These are phyloP conservation scores for Lolium perenne DNA, from an alignment of 176 grass and related monocot species.

Conservation along the genomic window DNA sequence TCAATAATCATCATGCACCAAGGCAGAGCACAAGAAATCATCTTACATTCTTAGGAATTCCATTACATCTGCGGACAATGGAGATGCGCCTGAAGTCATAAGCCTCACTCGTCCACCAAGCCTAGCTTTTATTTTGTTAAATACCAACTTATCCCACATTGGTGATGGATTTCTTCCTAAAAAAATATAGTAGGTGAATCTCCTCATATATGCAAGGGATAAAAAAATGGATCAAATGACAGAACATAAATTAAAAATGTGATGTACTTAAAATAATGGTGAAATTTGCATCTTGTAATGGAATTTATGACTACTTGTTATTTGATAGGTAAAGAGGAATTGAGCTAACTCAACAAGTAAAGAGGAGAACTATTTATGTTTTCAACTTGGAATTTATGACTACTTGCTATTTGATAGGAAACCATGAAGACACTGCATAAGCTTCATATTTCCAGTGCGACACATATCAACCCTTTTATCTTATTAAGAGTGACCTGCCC, in stretches of 20 bases:
- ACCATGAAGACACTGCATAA: constrained; percentile 15
- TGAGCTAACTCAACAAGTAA: neutral
- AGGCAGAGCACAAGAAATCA: constrained; percentile 20
- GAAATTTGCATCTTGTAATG: neutral
- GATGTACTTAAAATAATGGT: constrained; percentile 3
- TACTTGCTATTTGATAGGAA: constrained; percentile 1
- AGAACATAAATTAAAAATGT: neutral
- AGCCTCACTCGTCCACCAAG: constrained; percentile 88
- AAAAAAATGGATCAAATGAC: neutral
- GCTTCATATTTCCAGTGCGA: neutral
- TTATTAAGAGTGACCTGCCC: constrained; percentile 23
- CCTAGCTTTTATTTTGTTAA: constrained; percentile 96
- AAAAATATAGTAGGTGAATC: constrained; percentile 16
- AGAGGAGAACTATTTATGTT: constrained; percentile 4
- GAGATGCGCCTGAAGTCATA: constrained; percentile 93
- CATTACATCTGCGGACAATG: constrained; percentile 92
- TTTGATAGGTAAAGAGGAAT: too few relatives aligned
- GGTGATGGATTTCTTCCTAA: constrained; percentile 77
- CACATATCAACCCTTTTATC: neutral
- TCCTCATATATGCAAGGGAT: neutral
- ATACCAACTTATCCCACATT: constrained; percentile 97
- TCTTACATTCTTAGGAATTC: constrained; percentile 95
- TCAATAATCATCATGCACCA: constrained; percentile 31
- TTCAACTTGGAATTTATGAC: neutral
- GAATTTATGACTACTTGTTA: too few relatives aligned